Evolutionary conservation across 345 rosid genomes (phyloP), one percentile per base, ranked within the genome.

Genomic region (Dipteronia sinensis): DNA sequence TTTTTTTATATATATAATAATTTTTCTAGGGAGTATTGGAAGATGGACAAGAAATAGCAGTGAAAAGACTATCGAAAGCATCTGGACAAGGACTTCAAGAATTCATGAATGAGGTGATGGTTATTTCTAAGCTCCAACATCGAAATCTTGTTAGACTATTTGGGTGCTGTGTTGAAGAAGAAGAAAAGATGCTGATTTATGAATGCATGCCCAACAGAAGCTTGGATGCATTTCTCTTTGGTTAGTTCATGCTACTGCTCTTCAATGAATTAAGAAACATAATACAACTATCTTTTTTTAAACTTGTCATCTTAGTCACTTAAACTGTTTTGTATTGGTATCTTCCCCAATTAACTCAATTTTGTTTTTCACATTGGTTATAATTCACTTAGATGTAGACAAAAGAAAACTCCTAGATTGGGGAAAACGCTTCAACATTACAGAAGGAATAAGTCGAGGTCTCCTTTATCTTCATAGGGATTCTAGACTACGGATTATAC

Each of bases 171-270:
- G 22, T 59, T 59, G 64, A 59, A 2, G 7, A 27, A 16, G 64
- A 59, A 19, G 64, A 59, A 59, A 59, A 59, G 64, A 59, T 59
- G 64, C 8, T 59, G 64, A 59, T 59, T 6, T 59, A 59, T 59
- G 64, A 59, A 59, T 59, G 2, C 27, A 59, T 59, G 64, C 12
- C 64, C 3, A 59, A 59, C 27, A 59, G 20, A 20, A 59, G 64
- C 22, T 59, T 59, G n/a, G 64, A 59, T 59, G 64, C 64, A 10
- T 59, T 20, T 22, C 64, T 59, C 10, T 59, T 22, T 20, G 64
- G 64, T 59, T 59, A 59, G 64, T 16, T 34, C 38, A 34, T 34
- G 38, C 38, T 34, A 34, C 38, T 34, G 4, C 9, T 42, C 46
- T 7, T 42, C 46, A 42, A 42, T 42, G 46, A 42, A 8, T 42